A percentile compares a stretch with the other conserved stretches of the same genome.
These are phyloP conservation scores for Grosmannia serpens DNA, from an alignment of 2,329 filamentous ascomycete species.

Conservation along the genomic window DNA sequence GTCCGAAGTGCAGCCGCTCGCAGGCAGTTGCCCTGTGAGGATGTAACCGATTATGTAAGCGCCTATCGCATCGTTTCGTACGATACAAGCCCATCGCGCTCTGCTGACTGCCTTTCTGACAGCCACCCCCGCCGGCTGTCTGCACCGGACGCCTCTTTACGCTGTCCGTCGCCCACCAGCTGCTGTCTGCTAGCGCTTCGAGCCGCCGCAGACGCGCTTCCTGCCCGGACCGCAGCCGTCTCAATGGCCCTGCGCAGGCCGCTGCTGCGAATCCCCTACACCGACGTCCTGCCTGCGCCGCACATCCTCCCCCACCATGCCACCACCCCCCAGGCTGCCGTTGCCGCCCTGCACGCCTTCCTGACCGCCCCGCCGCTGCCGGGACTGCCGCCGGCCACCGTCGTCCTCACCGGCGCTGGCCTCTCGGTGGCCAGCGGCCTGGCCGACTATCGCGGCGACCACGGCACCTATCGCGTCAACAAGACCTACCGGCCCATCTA, in stretches of 20 bases:
- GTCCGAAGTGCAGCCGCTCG: too few species aligned
- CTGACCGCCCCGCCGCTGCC: conserved; percentile 48
- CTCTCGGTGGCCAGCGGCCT: conserved; percentile 89
- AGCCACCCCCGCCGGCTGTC: too few species aligned
- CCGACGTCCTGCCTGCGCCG: conserved; percentile 65
- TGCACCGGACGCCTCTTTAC: too few species aligned
- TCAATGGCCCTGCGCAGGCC: conserved; percentile 48
- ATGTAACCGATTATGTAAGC: too few species aligned
- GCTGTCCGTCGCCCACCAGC: too few species aligned
- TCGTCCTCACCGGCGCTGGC: conserved; percentile 65
- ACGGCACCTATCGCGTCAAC: conserved; percentile 89
- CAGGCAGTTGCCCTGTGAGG: too few species aligned
- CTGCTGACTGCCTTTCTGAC: too few species aligned
- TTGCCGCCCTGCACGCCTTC: conserved; percentile 68
- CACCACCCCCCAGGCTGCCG: conserved; percentile 56
- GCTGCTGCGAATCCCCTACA: conserved; percentile 84
- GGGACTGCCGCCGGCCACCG: conserved; percentile 34
- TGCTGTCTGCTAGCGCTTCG: too few species aligned
- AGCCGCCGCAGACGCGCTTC: not conserved
- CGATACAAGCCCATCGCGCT: too few species aligned
- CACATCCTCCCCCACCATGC: conserved; percentile 64
- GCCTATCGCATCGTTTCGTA: too few species aligned
- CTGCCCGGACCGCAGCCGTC: not conserved
- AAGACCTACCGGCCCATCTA: conserved; percentile 86
- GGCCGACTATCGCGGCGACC: conserved; percentile 80